Base-by-base conservation (phyloP, 192 early-diverging fungal species). In the Phlyctochytrium planicorne region DNA sequence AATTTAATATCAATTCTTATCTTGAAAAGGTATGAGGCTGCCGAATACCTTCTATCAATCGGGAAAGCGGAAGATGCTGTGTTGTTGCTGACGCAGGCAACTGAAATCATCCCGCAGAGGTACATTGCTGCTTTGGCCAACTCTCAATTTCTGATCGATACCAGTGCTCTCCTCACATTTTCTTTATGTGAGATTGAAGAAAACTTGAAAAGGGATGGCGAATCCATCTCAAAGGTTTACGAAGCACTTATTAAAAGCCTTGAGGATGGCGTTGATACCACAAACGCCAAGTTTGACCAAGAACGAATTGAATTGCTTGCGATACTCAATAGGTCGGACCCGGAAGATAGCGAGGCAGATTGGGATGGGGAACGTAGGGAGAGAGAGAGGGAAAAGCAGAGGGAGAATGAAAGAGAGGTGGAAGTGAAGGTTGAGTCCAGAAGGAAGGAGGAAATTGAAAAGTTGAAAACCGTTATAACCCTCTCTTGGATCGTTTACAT, bases 401-500 rank as follows among this genome's bases (percentile, higher is more conserved):
- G 84, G 76, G 84, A 87, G 66, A 47, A 75, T 2, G 80, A 86
- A 25, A 78, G 79, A 60, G 90, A 90, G 59, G 69, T 79, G 30
- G 74, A 86, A 27, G 61, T 59, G n/a, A 82, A 82, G 57, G 80
- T 90, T 31, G 87, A 92, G 65, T 78, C 77, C 23, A 69, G 71
- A 34, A 52, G 76, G 29, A 77, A 72, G 47, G 80, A 84, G 62
- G 80, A 90, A 69, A 60, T 90, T 6, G 81, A 77, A 6, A 76
- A 80, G 23, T 64, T 84, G 65, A 86, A 84, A 59, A 75, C 84
- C 56, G 80, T 79, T 1, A 82, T 87, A 63, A 83, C 83, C 6
- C 63, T 94, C 35, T 84, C 87, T 20, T 96, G 93, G 92, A 91
- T 96, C 60, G 89, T 91, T 69, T 92, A 94, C 61, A 92, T 96